These are phyloP conservation scores for Lichtheimia hyalospora DNA, from an alignment of 371 early-diverging fungal genomes.

Conservation along the genomic window DNA sequence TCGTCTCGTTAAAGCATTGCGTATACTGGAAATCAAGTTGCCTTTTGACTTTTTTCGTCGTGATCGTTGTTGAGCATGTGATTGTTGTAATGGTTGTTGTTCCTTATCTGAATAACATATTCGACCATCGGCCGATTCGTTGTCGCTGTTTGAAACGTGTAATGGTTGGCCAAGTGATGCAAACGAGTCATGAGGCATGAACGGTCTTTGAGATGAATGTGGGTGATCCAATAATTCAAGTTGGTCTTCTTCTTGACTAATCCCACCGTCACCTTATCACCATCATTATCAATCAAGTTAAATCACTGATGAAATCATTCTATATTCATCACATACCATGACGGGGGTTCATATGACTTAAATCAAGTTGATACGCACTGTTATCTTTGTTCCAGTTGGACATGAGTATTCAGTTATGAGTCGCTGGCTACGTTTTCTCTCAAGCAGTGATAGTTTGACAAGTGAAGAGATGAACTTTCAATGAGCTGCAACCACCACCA, in stretches of 20 bases:
- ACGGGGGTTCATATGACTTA: conserved; percentile 10
- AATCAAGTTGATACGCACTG: conserved; percentile 5
- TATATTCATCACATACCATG: conserved; percentile 6
- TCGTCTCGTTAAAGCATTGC: conserved; percentile 1
- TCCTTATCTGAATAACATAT: conserved; percentile 16
- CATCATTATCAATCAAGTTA: conserved; percentile 1
- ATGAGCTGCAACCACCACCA: too few relatives aligned
- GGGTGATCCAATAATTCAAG: conserved; percentile 22
- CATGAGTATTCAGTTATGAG: neutral
- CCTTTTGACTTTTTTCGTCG: neutral
- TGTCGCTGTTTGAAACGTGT: conserved; percentile 14
- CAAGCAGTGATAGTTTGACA: too few relatives aligned
- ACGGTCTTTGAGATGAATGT: conserved; percentile 14
- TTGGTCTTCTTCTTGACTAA: conserved; percentile 35
- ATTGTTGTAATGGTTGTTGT: neutral
- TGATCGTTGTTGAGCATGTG: neutral
- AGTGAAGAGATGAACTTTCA: too few relatives aligned
- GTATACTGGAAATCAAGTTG: neutral
- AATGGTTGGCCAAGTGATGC: conserved; percentile 20
- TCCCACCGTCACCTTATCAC: conserved; percentile 31
- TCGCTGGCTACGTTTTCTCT: too few relatives aligned
- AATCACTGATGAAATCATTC: neutral
- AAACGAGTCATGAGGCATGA: conserved; percentile 26
- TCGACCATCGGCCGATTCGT: conserved; percentile 42
- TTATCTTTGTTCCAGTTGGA: conserved; percentile 9